Evolutionary conservation across 306 rosid species (phyloP).

Genomic region (Cucurbita ficifolia): DNA sequence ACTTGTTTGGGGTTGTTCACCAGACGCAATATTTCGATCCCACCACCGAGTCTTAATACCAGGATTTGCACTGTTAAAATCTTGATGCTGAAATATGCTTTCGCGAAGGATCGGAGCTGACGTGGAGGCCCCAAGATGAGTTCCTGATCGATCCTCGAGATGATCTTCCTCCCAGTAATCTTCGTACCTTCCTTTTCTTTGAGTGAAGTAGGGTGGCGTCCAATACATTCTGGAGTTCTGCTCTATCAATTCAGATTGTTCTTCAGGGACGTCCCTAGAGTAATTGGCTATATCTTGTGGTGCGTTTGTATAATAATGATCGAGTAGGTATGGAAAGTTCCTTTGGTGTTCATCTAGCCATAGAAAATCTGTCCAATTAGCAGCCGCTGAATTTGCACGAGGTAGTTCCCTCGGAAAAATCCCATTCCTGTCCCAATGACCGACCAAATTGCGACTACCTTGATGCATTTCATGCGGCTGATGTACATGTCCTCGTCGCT

Average conservation of each 20-base stretch:
- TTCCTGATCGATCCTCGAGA: slow-evolving; percentile 15
- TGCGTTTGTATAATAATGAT: slow-evolving; percentile 58
- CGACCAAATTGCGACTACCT: slow-evolving; percentile 26
- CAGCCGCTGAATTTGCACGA: slow-evolving; percentile 16
- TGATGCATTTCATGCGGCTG: slow-evolving; percentile 37
- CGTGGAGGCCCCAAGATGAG: slow-evolving; percentile 63
- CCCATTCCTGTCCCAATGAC: slow-evolving; percentile 26
- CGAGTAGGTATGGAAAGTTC: slow-evolving; percentile 60
- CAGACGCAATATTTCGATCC: slow-evolving; percentile 37
- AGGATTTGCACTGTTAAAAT: slow-evolving; percentile 5
- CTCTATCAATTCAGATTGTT: slow-evolving; percentile 24
- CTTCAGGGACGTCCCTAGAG: slow-evolving; percentile 15
- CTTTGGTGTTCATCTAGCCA: slow-evolving; percentile 44
- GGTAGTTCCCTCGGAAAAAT: slow-evolving; percentile 31
- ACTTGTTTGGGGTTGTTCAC: slow-evolving; percentile 39
- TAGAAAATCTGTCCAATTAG: slow-evolving; percentile 38
- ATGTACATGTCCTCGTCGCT: slow-evolving; percentile 23
- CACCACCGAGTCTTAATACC: slow-evolving; percentile 56
- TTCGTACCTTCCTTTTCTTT: slow-evolving; percentile 21
- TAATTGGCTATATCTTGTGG: slow-evolving; percentile 15
- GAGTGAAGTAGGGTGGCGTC: slow-evolving; percentile 31
- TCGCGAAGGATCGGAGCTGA: slow-evolving; percentile 44
- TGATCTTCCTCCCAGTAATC: slow-evolving; percentile 20
- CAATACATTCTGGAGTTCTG: slow-evolving; percentile 27
- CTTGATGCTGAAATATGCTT: slow-evolving; percentile 30